Percentiles rank a stretch among this genome's conserved stretches.
Conservation (phyloP, 2,329 filamentous ascomycete species). For the Clonostachys byssicola region DNA sequence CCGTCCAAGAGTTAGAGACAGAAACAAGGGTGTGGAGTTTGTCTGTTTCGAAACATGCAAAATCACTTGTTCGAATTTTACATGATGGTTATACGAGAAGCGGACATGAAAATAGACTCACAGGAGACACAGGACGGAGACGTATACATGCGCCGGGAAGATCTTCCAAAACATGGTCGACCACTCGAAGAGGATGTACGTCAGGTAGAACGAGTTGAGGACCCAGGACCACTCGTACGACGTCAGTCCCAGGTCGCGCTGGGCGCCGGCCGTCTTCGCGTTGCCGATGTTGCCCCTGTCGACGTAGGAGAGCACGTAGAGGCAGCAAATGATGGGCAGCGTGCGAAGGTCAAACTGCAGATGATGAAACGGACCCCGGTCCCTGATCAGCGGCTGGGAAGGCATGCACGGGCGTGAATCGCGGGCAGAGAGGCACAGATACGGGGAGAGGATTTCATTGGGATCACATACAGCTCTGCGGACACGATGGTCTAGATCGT, state of each 20-base stretch:
- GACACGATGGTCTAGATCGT: no score
- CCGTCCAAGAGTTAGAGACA: not conserved
- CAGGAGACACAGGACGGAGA: slow-evolving; percentile 5
- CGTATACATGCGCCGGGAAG: slow-evolving; percentile 5
- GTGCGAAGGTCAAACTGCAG: slow-evolving; percentile 2
- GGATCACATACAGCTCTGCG: no score
- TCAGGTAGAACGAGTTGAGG: slow-evolving; percentile 7
- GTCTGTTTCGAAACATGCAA: not conserved
- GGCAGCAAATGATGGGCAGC: slow-evolving; percentile 3
- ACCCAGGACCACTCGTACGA: slow-evolving; percentile 7
- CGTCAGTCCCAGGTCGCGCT: slow-evolving; percentile 24
- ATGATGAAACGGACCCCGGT: no score
- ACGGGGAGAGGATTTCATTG: no score
- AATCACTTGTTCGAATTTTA: not conserved
- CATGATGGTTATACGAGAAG: no score
- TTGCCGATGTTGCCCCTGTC: slow-evolving; percentile 13
- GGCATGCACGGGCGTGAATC: no score
- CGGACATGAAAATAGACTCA: not conserved
- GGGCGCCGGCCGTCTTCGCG: slow-evolving; percentile 14
- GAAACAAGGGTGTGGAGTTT: no score
- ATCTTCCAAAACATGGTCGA: slow-evolving; percentile 6
- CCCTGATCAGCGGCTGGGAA: no score
- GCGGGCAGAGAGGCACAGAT: no score
- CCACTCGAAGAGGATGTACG: slow-evolving; percentile 9
- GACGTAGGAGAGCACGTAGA: slow-evolving; percentile 12